Evolutionary conservation across 306 rosid genomes (phyloP), one percentile per base, ranked within the genome.

Genomic region (Gastrolobium villosum): DNA sequence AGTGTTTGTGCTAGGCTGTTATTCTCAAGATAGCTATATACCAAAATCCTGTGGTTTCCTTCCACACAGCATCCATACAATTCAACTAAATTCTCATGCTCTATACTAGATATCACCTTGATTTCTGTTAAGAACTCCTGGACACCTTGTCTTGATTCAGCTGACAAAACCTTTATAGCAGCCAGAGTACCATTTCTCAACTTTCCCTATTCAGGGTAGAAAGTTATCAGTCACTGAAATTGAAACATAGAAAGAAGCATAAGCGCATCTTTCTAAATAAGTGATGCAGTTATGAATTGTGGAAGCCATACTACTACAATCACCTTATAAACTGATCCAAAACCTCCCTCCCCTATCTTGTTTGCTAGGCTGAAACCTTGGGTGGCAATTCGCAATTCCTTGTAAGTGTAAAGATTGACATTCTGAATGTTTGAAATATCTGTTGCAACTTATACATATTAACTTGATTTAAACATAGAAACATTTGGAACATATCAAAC

Each of bases 251-350:
- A 56, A 41, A 68, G 62, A 55, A 31, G 10, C 68, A 60, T 9
- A 5, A 48, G 64, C 11, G 11, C 37, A 6, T 64, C 52, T 81
- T 71, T 41, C 28, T 11, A 53, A 48, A 53, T 56, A 65, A 62
- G 43, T 64, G 73, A 39, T 59, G 49, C 54, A 67, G 36, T 34
- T 44, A 30, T 43, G 57, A 74, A 49, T 60, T 76, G 26, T 11
- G 57, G 6, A 34, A 41, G 4, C 43, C 40, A 75, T 59, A 65
- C 45, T 54, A 31, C 2, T 31, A 67, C 26, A 40, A 63, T 78
- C 70, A 93, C 98, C 98, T 91, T 91, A 86, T 90, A 91, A 74
- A 94, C 98, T 2, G 87, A 83, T 75, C 98, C 98, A 82, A 94
- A 94, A 75, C 97, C 97, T 59, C 97, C 97, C 78, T 90, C 82